Percentiles rank a stretch among this genome's conserved stretches.
phyloP scores from a whole-genome alignment of 2,329 filamentous ascomycete species.

The Aspergillus latus region DNA sequence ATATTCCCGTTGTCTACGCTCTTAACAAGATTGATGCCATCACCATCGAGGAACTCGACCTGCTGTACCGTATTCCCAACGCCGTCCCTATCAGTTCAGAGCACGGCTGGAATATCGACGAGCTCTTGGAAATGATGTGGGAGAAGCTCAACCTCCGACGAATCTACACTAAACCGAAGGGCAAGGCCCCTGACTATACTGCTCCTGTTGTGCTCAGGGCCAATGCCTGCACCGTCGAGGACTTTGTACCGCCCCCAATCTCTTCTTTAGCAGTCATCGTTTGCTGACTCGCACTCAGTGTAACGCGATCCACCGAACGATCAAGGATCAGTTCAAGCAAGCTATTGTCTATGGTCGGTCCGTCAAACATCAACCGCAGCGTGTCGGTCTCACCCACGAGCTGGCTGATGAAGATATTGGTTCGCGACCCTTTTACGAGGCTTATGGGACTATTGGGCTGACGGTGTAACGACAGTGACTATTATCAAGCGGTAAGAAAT shows the following conservation, averaged over 20 bases:
- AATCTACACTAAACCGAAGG: constrained; percentile 98
- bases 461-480: constrained; percentile 50
- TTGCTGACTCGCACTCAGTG: constrained; percentile 61
- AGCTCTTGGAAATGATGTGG: constrained; percentile 98
- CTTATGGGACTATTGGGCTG: constrained; percentile 22
- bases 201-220: constrained; percentile 85
- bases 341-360: constrained; percentile 97
- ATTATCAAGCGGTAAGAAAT: constrained; percentile 66
- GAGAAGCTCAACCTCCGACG: constrained; percentile 88
- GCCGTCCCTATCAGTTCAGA: constrained; percentile 97
- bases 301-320: constrained; percentile 94
- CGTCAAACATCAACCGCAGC: constrained; percentile 97
- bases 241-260: constrained; percentile 70
- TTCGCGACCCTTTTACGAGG: constrained; percentile 49
- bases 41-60: constrained; percentile 93
- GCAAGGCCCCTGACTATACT: constrained; percentile 87
- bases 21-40: constrained; percentile 99
- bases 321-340: constrained; percentile 91
- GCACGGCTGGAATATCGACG: constrained; percentile 96
- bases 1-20: constrained; percentile 98
- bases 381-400: constrained; percentile 87
- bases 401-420: constrained; percentile 96
- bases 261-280: neutral
- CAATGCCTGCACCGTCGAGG: constrained; percentile 83
- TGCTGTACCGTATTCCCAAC: constrained; percentile 95